phyloP scores from a whole-genome alignment of 305 asterid species.

The Solanum hybrid region DNA sequence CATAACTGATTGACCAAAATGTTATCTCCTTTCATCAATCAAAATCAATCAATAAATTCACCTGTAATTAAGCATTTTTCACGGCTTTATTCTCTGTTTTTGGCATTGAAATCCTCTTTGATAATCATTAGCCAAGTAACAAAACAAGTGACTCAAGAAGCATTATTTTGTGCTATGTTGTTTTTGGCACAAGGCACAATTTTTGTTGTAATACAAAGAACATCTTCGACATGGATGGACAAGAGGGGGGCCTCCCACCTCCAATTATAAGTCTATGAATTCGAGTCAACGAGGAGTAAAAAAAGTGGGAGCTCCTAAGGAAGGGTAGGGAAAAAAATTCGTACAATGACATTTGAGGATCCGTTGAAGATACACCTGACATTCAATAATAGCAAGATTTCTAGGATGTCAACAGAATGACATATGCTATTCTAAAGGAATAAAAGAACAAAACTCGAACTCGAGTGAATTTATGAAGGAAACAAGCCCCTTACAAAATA shows the following conservation, averaged over 20 bases:
- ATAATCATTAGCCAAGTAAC: background rate
- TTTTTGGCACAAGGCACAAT: background rate
- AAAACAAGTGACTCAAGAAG: background rate
- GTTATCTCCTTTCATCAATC: no score
- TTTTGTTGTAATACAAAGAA: background rate
- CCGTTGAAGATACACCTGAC: background rate
- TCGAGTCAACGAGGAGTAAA: background rate
- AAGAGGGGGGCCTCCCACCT: background rate
- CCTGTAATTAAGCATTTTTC: no score
- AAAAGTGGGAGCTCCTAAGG: accelerated
- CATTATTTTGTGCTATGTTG: background rate
- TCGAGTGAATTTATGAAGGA: background rate
- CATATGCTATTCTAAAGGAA: background rate
- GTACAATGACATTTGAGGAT: background rate
- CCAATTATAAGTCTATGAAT: background rate
- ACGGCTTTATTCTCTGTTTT: no score
- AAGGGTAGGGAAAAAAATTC: background rate
- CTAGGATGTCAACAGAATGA: background rate
- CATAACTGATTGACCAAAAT: no score
- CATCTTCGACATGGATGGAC: background rate
- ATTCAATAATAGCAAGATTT: background rate
- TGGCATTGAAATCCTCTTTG: accelerated
- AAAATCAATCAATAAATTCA: no score
- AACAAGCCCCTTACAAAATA: background rate
- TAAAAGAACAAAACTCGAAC: background rate